Conservation (phyloP, 345 rosid genomes). For the Syzygium grande region DNA sequence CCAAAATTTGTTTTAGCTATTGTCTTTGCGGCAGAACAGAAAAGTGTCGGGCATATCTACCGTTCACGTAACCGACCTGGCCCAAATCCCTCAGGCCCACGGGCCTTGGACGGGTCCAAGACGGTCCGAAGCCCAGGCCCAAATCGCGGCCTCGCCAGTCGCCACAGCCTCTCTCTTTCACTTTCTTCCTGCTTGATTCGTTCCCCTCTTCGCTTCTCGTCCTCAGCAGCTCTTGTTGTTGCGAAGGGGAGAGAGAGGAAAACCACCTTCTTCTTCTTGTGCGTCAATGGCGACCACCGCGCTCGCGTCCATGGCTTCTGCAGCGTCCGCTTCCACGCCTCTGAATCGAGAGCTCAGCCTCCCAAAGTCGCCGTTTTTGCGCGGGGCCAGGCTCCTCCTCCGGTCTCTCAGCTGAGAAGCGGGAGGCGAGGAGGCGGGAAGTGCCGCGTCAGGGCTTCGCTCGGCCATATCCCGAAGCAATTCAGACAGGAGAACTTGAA, state of each 20-base stretch:
- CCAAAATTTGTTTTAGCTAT: not conserved
- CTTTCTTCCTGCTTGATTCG: not conserved
- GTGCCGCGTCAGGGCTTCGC: not conserved
- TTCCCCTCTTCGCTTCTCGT: not conserved
- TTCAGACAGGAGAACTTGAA: constrained; percentile 69
- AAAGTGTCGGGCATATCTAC: not conserved
- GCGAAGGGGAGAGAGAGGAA: not conserved
- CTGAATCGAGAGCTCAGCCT: not conserved
- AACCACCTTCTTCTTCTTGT: not conserved
- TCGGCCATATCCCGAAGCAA: constrained; percentile 70
- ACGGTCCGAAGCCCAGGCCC: not conserved
- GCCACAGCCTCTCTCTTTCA: not conserved
- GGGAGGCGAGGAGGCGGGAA: not conserved
- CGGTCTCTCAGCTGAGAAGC: not conserved
- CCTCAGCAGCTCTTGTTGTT: not conserved
- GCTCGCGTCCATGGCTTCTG: constrained; percentile 1
- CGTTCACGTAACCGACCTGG: not conserved
- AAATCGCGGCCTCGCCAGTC: not conserved
- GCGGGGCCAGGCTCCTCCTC: not conserved
- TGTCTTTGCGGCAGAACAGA: not conserved
- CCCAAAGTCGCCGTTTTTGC: constrained; percentile 3
- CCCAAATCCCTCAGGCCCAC: accelerated
- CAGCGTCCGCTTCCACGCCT: not conserved
- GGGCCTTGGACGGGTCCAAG: not conserved
- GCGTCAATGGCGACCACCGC: constrained; percentile 42